These are phyloP conservation scores for Tolypocladium guangdongense DNA, from an alignment of 2,329 filamentous ascomycete species.

Conservation along the genomic window DNA sequence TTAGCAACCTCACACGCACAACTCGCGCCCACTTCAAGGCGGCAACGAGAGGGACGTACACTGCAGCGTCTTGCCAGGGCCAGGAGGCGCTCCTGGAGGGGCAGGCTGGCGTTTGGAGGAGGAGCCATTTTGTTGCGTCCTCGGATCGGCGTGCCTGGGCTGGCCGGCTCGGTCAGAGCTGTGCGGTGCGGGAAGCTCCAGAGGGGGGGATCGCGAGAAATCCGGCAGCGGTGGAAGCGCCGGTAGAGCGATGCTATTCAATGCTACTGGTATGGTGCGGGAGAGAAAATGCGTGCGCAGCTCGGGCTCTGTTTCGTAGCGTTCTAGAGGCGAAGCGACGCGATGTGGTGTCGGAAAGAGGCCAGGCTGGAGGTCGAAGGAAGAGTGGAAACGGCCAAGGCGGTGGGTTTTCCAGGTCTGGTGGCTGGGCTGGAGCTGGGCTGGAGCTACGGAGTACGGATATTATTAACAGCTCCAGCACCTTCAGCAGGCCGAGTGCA, in stretches of 20 bases:
- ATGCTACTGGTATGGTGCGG: background rate
- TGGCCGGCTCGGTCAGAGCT: background rate
- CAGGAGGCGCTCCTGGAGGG: constrained; percentile 64
- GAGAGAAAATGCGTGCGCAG: background rate
- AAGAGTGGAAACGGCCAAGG: background rate
- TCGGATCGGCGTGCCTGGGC: background rate
- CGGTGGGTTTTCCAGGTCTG: background rate
- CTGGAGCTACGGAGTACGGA: background rate
- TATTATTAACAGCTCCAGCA: background rate
- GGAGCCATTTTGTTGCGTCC: constrained; percentile 32
- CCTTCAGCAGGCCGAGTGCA: background rate
- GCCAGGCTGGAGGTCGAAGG: background rate
- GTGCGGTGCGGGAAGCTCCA: background rate
- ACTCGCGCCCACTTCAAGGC: background rate
- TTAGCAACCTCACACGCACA: constrained; percentile 17
- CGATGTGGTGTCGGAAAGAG: background rate
- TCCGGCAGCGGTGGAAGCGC: background rate
- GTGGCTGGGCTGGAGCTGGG: background rate
- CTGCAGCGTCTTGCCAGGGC: constrained; percentile 79
- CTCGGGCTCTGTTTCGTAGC: background rate
- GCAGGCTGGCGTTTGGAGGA: constrained; percentile 57
- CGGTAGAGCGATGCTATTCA: background rate
- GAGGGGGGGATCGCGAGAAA: background rate
- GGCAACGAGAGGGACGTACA: constrained; percentile 46
- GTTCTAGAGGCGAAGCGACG: background rate